Conservation (phyloP, 1,284 basidiomycete species). For the Melampsora abietis-canadensis region DNA sequence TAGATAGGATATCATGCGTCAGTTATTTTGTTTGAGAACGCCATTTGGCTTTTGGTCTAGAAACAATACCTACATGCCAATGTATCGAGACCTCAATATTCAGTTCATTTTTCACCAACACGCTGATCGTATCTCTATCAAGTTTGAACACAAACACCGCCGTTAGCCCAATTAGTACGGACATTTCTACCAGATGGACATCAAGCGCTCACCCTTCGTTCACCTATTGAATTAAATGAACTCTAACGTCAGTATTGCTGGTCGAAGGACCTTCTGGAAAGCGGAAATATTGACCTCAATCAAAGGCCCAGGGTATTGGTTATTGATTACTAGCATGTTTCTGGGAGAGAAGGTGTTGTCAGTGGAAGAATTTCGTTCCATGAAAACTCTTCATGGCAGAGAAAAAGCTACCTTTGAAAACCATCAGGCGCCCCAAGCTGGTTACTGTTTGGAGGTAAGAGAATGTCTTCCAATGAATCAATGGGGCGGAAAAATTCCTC, state of each 20-base stretch:
- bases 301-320: constrained; percentile 58
- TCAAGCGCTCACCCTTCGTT: not conserved
- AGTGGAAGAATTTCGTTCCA: constrained; percentile 50
- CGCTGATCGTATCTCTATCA: constrained; percentile 55
- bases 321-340: constrained; percentile 58
- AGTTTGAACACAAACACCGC: not conserved
- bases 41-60: not conserved
- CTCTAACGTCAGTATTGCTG: not conserved
- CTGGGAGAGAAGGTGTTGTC: constrained; percentile 51
- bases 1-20: not conserved
- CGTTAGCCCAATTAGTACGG: not conserved
- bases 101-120: constrained; percentile 57
- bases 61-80: constrained; percentile 54
- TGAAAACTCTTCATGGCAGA: not conserved
- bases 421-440: not conserved
- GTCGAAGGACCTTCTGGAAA: not conserved
- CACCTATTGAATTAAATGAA: not conserved
- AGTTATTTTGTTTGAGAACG: not conserved
- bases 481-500: not conserved
- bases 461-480: not conserved
- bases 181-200: not conserved
- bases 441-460: not conserved
- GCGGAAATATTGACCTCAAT: constrained; percentile 57
- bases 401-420: not conserved
- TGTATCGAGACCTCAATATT: constrained; percentile 55